Percentiles rank a stretch among this genome's conserved stretches.
phyloP scores from a whole-genome alignment of 1,284 basidiomycete genomes.

The Fereydounia khargensis region DNA sequence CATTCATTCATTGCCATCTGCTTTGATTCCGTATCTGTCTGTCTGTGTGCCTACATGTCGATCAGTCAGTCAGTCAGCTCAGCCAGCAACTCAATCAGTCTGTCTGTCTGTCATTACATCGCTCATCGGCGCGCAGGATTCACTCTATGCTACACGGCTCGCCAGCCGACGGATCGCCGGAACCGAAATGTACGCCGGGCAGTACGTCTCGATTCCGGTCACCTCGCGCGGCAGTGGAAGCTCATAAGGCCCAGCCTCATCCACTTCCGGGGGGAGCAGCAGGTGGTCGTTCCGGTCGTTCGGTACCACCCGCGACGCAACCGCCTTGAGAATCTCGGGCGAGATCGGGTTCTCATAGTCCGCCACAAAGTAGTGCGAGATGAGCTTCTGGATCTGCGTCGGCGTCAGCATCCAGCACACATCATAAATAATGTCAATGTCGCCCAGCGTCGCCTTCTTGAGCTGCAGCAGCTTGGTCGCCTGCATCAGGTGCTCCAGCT shows the following conservation, averaged over 20 bases:
- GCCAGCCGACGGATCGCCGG: constrained; percentile 51
- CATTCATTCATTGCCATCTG: too few relatives aligned
- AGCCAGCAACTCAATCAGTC: too few relatives aligned
- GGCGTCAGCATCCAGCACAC: constrained; percentile 99
- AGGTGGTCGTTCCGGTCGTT: constrained; percentile 57
- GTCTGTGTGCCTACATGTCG: too few relatives aligned
- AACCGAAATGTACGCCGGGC: constrained; percentile 53
- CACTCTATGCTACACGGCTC: constrained; percentile 50
- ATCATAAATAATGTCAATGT: constrained; percentile 96
- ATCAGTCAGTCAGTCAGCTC: too few relatives aligned
- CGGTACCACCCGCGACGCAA: constrained; percentile 53
- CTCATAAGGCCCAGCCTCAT: constrained; percentile 57
- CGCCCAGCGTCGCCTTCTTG: constrained; percentile 74
- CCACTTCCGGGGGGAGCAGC: constrained; percentile 55
- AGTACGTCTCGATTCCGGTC: constrained; percentile 58
- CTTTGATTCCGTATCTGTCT: too few relatives aligned
- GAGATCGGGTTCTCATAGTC: constrained; percentile 73
- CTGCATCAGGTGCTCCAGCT: constrained; percentile 98
- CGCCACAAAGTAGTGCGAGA: constrained; percentile 96
- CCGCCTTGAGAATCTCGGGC: constrained; percentile 57
- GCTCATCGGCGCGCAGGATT: too few relatives aligned
- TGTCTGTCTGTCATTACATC: too few relatives aligned
- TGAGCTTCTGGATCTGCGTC: constrained; percentile 98
- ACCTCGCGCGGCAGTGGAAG: constrained; percentile 53
- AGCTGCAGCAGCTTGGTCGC: constrained; percentile 96